Evolutionary conservation across 352 stramenopile genomes (phyloP), one percentile per base, ranked within the genome.

Genomic region (Blastocystis hominis): DNA sequence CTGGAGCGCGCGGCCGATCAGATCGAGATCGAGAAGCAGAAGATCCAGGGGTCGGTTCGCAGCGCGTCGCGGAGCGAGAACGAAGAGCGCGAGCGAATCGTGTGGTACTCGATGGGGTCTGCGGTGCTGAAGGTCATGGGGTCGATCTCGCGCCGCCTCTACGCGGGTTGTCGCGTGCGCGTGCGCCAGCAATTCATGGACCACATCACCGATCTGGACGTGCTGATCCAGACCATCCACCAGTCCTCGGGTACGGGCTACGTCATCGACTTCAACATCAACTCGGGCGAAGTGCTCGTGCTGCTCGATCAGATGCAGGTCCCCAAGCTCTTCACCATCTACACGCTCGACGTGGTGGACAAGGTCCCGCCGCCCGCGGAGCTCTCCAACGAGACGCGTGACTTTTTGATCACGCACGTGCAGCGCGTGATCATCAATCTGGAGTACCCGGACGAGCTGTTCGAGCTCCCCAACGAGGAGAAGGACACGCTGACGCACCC

Each of bases 361-460:
- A 87, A 87, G 63, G 62, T 78, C n/a, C 17, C 66, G 34, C 46
- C 53, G 15, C 77, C 62, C 9, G 68, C 62, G 38, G 55, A 87
- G 36, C 62, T 87, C 7, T 68, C 40, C 7, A 59, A 75, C 53
- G 77, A 87, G 36, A 78, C 66, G 36, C 66, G 62, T 36, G 62
- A 75, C 53, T 78, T 78, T 50, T 44, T 87, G 40, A 78, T 87
- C n/a, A 76, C 62, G 13, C 63, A 87, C 44, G 66, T 87, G 15
- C 62, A 87, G 66, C 46, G 53, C n/a, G 66, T 87, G 62, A 87
- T 87, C 34, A 87, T 87, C 66, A 87, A 87, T 44, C 44, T 87
- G 66, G 77, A 87, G 55, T 87, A 87, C 46, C 62, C 62, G 3
- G 77, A 87, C 44, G 62, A 75, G 54, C 47, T 87, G 20, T 87